A percentile compares a stretch with the other conserved stretches of the same genome.
Evolutionary conservation across 169 alveolate genomes (phyloP).

Genomic region (Besnoitia besnoiti): DNA sequence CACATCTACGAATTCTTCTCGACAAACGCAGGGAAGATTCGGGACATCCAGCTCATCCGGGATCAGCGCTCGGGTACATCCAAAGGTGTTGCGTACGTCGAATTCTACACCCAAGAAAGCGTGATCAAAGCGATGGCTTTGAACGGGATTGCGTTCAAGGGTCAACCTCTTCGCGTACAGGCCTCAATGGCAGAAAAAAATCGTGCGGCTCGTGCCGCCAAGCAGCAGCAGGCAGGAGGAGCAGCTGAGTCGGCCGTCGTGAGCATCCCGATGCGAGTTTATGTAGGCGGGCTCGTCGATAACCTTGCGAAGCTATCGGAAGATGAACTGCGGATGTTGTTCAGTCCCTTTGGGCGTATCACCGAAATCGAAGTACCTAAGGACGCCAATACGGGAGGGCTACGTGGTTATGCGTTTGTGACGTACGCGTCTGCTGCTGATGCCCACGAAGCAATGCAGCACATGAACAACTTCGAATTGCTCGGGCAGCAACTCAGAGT

Average conservation of each 20-base stretch:
- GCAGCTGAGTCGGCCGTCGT: slow-evolving; percentile 86
- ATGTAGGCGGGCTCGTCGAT: slow-evolving; percentile 94
- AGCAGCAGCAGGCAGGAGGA: slow-evolving; percentile 77
- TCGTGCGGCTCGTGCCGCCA: slow-evolving; percentile 96
- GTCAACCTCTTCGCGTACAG: slow-evolving; percentile 91
- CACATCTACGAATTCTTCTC: slow-evolving; percentile 95
- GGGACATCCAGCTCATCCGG: slow-evolving; percentile 95
- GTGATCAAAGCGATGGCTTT: slow-evolving; percentile 94
- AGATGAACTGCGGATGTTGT: slow-evolving; percentile 90
- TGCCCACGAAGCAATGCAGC: slow-evolving; percentile 95
- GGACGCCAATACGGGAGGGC: slow-evolving; percentile 88
- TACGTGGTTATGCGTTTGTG: slow-evolving; percentile 92
- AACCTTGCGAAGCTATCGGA: slow-evolving; percentile 85
- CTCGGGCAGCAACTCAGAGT: slow-evolving; percentile 91
- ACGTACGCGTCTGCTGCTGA: slow-evolving; percentile 90
- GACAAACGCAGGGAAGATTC: slow-evolving; percentile 93
- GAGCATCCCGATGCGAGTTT: slow-evolving; percentile 89
- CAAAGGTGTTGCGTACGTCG: slow-evolving; percentile 98
- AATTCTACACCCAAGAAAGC: slow-evolving; percentile 95
- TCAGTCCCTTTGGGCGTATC: slow-evolving; percentile 95
- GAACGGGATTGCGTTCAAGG: slow-evolving; percentile 90
- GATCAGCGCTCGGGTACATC: slow-evolving; percentile 95
- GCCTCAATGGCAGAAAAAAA: slow-evolving; percentile 98
- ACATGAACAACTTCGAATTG: slow-evolving; percentile 94
- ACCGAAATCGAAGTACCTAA: slow-evolving; percentile 90